A percentile compares a stretch with the other conserved stretches of the same genome.
Evolutionary conservation across 805 yeast species (phyloP).

Genomic region (Hanseniaspora vineae): DNA sequence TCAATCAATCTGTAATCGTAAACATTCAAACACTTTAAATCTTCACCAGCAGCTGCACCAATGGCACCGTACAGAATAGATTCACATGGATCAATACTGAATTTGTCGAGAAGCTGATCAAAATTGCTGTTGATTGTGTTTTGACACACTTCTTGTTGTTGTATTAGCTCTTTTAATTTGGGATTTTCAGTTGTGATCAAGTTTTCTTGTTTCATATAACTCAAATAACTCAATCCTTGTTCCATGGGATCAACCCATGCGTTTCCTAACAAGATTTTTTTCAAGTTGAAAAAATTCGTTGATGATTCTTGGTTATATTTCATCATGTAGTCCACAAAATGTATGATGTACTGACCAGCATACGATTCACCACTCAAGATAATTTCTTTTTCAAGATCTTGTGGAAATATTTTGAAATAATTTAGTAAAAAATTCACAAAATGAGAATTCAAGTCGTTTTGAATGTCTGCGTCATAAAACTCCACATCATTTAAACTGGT

Average conservation of each 20-base stretch:
- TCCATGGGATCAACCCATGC: slow-evolving; percentile 88
- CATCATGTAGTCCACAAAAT: slow-evolving; percentile 41
- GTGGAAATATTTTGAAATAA: slow-evolving; percentile 63
- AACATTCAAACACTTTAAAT: slow-evolving; percentile 60
- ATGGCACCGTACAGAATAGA: slow-evolving; percentile 22
- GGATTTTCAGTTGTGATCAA: slow-evolving; percentile 33
- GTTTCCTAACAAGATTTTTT: slow-evolving; percentile 72
- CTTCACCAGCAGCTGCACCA: slow-evolving; percentile 16
- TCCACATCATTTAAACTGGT: slow-evolving; percentile 3
- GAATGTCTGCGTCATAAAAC: slow-evolving; percentile 38
- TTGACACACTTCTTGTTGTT: slow-evolving; percentile 50
- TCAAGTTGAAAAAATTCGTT: slow-evolving; percentile 28
- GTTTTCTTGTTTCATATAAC: slow-evolving; percentile 50
- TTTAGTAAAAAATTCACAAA: slow-evolving; percentile 52
- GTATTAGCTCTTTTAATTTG: slow-evolving; percentile 29
- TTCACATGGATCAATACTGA: slow-evolving; percentile 34
- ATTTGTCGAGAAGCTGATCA: slow-evolving; percentile 11
- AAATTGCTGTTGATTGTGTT: slow-evolving; percentile 28
- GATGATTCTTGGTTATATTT: slow-evolving; percentile 7
- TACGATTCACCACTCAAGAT: slow-evolving; percentile 89
- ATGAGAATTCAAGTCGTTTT: slow-evolving; percentile 41
- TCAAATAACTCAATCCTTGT: slow-evolving; percentile 71
- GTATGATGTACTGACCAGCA: slow-evolving; percentile 95
- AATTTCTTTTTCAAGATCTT: slow-evolving; percentile 48
- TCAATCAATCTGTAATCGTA: slow-evolving; percentile 68